phyloP scores from a whole-genome alignment of 768 basidiomycete genomes.

The Lepiota venenata region DNA sequence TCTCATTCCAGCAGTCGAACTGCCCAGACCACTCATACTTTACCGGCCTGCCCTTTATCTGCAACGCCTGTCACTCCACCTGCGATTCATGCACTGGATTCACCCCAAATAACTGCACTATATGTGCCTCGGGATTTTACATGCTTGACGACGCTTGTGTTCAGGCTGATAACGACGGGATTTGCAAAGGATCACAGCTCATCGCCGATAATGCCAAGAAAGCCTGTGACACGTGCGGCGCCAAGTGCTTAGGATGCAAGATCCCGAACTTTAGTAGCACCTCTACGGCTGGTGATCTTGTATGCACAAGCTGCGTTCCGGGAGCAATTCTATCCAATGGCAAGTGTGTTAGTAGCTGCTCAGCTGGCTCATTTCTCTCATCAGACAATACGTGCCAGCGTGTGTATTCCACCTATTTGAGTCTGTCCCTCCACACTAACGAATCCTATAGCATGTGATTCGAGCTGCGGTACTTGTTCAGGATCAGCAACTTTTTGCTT shows the following conservation, averaged over 20 bases:
- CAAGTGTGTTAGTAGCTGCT: constrained; percentile 65
- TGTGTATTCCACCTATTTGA: constrained; percentile 21
- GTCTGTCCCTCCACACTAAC: not conserved
- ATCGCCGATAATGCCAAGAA: constrained; percentile 80
- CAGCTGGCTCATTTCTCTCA: constrained; percentile 66
- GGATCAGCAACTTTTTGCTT: constrained; percentile 70
- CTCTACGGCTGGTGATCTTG: constrained; percentile 59
- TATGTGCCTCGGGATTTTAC: constrained; percentile 61
- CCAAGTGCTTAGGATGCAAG: constrained; percentile 72
- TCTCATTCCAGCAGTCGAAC: constrained; percentile 30
- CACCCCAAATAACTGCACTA: constrained; percentile 63
- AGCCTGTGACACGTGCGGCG: constrained; percentile 78
- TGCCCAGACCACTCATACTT: constrained; percentile 69
- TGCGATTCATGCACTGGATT: constrained; percentile 68
- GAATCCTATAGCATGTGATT: constrained; percentile 52
- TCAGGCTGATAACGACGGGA: constrained; percentile 56
- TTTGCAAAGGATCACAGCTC: constrained; percentile 62
- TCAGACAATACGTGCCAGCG: constrained; percentile 70
- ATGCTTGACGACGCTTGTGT: constrained; percentile 68
- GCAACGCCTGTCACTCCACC: constrained; percentile 53
- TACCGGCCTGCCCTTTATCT: constrained; percentile 36
- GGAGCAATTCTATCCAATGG: constrained; percentile 77
- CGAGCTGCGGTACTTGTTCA: constrained; percentile 67
- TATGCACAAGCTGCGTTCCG: constrained; percentile 76
- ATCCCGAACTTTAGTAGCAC: constrained; percentile 67